Evolutionary conservation across 2,329 filamentous ascomycete genomes (phyloP).

Genomic region (Furcasterigmium furcatum): DNA sequence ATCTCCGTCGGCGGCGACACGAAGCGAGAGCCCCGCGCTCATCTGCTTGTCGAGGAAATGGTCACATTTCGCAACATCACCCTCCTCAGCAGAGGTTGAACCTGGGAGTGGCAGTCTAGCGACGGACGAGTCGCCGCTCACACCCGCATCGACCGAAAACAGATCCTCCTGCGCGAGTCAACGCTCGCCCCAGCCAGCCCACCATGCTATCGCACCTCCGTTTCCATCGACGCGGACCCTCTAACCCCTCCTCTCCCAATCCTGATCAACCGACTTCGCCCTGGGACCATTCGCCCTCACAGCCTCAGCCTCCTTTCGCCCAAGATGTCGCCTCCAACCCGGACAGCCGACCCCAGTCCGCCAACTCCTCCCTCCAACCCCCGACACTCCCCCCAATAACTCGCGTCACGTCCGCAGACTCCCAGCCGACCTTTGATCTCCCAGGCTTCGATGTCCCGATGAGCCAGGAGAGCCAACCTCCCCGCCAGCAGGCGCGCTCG

Average conservation of each 20-base stretch:
- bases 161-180: not conserved
- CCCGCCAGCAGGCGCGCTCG: conserved; percentile 23
- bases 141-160: not conserved
- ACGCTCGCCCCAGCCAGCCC: not conserved
- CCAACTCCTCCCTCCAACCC: conserved; percentile 31
- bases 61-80: no score
- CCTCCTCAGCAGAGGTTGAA: no score
- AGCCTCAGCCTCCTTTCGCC: conserved; percentile 35
- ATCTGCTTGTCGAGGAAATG: no score
- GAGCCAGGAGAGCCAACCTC: conserved; percentile 8
- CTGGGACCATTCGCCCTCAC: conserved; percentile 26
- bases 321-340: conserved; percentile 31
- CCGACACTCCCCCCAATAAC: conserved; percentile 49
- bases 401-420: conserved; percentile 41
- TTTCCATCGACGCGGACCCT: conserved; percentile 55
- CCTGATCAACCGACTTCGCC: conserved; percentile 41
- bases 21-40: no score
- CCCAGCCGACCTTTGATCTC: conserved; percentile 13
- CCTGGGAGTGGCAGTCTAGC: no score
- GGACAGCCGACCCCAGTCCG: conserved; percentile 28
- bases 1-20: no score
- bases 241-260: conserved; percentile 51
- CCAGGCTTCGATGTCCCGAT: conserved; percentile 10
- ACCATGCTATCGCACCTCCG: conserved; percentile 52
- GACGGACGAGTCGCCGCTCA: no score